Evolutionary conservation across 2,329 filamentous ascomycete genomes (phyloP), one percentile per base, ranked within the genome.

Genomic region (Thermomyces lanuginosus): DNA sequence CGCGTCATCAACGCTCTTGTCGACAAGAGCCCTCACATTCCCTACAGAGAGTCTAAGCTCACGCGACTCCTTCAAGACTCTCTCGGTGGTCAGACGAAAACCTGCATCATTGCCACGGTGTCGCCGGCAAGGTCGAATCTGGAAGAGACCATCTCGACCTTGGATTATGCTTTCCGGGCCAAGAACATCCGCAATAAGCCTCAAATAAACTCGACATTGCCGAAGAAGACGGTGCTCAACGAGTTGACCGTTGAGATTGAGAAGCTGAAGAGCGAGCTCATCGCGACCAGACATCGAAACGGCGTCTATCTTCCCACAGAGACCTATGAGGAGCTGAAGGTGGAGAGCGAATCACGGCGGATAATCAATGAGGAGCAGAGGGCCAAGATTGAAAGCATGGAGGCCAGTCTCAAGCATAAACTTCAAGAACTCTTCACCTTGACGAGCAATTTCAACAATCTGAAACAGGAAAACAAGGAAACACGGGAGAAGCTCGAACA

Each of bases 141-240:
- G 1, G 89, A 98, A 46, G 89, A 98, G 53, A 98, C 91, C 0
- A 95, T 98, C 33, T 95, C 89, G 1, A 98, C 91, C 0, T 66
- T 98, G 2, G 89, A 98, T 50, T 98, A 98, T 47, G 91, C 89
- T 7, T 95, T 95, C 56, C 72, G 89, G 24, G 89, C 89, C 9
- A 98, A 98, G 61, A 95, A 98, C 41, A 98, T 98, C 43, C 78
- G 81, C 26, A 98, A 98, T 55, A 93, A 93, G 54, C 91, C 89
- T 1, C 89, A 98, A 46, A 66, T 92, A 42, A 98, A 95, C 53
- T 79, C 82, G 25, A 69, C 81, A 45, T 72, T 95, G 37, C 84
- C 81, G 36, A 98, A 95, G 55, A 92, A 89, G 56, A 92, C 82
- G 3, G 55, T 98, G 8, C 64, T 98, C 7, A 76, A 70, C 33